These are phyloP conservation scores for Colletotrichum australisinense DNA, from an alignment of 2,329 filamentous ascomycete species.

Conservation along the genomic window DNA sequence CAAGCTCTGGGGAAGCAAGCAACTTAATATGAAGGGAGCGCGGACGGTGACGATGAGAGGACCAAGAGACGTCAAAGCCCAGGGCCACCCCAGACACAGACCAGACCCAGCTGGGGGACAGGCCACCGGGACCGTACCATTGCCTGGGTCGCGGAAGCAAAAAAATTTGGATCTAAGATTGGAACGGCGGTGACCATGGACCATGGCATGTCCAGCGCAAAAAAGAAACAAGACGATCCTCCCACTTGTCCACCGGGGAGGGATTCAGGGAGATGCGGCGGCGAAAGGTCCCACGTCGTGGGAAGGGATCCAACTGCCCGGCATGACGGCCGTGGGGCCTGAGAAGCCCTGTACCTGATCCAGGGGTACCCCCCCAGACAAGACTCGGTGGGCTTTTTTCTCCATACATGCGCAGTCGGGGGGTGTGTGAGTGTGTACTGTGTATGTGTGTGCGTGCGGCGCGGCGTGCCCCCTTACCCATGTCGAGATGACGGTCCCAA, in stretches of 20 bases:
- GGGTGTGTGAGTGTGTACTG: not conserved
- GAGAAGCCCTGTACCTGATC: slow-evolving; percentile 34
- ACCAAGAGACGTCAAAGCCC: slow-evolving; percentile 37
- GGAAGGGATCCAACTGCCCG: slow-evolving; percentile 35
- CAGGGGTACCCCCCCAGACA: slow-evolving; percentile 31
- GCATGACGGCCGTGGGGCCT: slow-evolving; percentile 38
- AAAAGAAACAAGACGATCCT: slow-evolving; percentile 39
- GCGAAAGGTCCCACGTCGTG: slow-evolving; percentile 35
- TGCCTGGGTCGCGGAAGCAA: slow-evolving; percentile 35
- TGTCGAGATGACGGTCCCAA: slow-evolving; percentile 24
- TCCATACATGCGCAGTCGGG: slow-evolving; percentile 17
- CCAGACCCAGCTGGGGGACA: slow-evolving; percentile 38
- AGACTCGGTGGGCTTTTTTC: slow-evolving; percentile 19
- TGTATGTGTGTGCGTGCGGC: not conserved
- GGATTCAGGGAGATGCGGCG: slow-evolving; percentile 36
- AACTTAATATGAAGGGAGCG: slow-evolving; percentile 36
- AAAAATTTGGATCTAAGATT: slow-evolving; percentile 37
- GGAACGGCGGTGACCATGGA: slow-evolving; percentile 39
- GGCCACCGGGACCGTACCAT: slow-evolving; percentile 35
- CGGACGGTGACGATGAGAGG: slow-evolving; percentile 37
- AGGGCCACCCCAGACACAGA: slow-evolving; percentile 36
- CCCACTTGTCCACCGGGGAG: slow-evolving; percentile 35
- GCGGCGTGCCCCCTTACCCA: slow-evolving; percentile 10
- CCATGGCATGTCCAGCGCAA: slow-evolving; percentile 36
- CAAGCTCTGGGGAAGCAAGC: slow-evolving; percentile 34